phyloP scores from a whole-genome alignment of 768 basidiomycete genomes.

The Naematelia encephala region DNA sequence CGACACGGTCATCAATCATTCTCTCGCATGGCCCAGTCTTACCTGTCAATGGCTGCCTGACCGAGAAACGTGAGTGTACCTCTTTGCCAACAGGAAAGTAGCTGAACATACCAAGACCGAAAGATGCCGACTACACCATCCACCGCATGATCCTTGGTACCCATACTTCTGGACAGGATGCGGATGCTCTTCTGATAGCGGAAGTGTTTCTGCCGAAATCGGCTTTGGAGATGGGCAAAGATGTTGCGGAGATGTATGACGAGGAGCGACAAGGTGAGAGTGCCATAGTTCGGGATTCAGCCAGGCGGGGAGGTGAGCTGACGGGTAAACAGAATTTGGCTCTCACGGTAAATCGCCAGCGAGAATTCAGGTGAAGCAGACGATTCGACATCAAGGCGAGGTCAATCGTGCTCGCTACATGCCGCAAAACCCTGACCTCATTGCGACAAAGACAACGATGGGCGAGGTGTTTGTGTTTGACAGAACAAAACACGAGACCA shows the following conservation, averaged over 20 bases:
- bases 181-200: slow-evolving; percentile 94
- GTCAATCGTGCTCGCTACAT: slow-evolving; percentile 97
- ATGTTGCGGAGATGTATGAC: slow-evolving; percentile 72
- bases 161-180: slow-evolving; percentile 90
- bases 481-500: slow-evolving; percentile 90
- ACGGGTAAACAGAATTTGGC: slow-evolving; percentile 67
- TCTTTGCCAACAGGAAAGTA: background rate
- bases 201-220: slow-evolving; percentile 86
- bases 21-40: slow-evolving; percentile 94
- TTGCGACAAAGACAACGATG: slow-evolving; percentile 87
- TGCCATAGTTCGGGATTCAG: no score
- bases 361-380: slow-evolving; percentile 83
- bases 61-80: slow-evolving; percentile 71
- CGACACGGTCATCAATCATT: slow-evolving; percentile 95
- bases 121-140: slow-evolving; percentile 87
- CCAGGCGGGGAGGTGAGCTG: background rate
- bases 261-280: slow-evolving; percentile 71
- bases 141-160: slow-evolving; percentile 95
- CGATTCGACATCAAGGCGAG: slow-evolving; percentile 91
- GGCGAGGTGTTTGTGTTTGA: slow-evolving; percentile 96
- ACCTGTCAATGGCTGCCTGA: slow-evolving; percentile 99
- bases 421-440: slow-evolving; percentile 96
- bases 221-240: slow-evolving; percentile 59
- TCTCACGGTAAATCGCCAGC: slow-evolving; percentile 81
- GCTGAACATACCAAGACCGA: slow-evolving; percentile 59